Evolutionary conservation across 352 stramenopile genomes (phyloP), one percentile per base, ranked within the genome.

Genomic region (Ophiocytium majus): DNA sequence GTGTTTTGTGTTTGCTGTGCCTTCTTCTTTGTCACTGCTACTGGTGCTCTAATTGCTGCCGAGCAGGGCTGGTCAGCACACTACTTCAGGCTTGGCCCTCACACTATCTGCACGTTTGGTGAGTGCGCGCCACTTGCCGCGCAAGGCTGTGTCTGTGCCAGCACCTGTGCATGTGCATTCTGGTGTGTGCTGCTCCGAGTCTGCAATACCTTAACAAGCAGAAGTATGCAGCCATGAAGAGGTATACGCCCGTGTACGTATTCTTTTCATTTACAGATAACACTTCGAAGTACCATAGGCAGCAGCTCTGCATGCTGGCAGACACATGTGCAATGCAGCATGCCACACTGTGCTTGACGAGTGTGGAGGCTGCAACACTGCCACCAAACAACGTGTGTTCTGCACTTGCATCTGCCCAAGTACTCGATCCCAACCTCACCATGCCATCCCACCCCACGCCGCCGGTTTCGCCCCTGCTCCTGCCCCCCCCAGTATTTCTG

Each of bases 41-140:
- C 43, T 57, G 43, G 5, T 57, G 43, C 43, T 57, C 5, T 14
- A 5, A 5, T 57, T 5, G 5, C 5, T 57, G 43, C 14, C 5
- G 14, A 14, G 43, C 43, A 86, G 63, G 83, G 84, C 0, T 88
- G 80, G 84, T 80, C 84, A 31, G 37, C 84, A 36, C 84, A 88
- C 31, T 88, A 88, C 66, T 88, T 88, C 32, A n/a, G 84, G 57
- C 28, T 88, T 23, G 84, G 84, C 32, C 66, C 66, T 14, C 66
- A 78, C 66, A 78, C 66, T 14, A 78, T 78, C 35, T 43, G 5
- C 32, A 78, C 66, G 10, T 78, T 78, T 14, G 14, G 43, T 57
- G 43, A 57, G 43, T 57, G 43, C 5, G 14, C 5, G 5, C 14
- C 43, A 57, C 5, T 57, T 57, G 43, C 43, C 5, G 14, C 43